These are phyloP conservation scores for Miscanthus lutarioriparius DNA, from an alignment of 176 grass and related monocot species.

Conservation along the genomic window DNA sequence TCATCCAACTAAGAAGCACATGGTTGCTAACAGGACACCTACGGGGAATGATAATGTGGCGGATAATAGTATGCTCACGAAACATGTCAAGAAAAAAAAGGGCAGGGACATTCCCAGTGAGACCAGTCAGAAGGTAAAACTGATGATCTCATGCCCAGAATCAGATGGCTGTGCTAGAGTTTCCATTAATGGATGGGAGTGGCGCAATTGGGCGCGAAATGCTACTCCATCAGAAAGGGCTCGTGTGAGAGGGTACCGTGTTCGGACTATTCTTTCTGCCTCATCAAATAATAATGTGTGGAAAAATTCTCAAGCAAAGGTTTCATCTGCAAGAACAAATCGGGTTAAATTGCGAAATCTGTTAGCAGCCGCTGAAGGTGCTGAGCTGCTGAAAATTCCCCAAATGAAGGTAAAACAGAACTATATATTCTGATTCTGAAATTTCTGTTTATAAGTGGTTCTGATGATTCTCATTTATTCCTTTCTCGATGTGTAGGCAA, in stretches of 20 bases:
- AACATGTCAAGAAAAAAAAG: slow-evolving; percentile 57
- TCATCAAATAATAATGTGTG: slow-evolving; percentile 45
- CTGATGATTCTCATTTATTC: slow-evolving; percentile 3
- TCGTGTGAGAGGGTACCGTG: slow-evolving; percentile 67
- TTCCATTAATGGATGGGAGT: slow-evolving; percentile 86
- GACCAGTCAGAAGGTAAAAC: slow-evolving; percentile 46
- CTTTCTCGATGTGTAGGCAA: slow-evolving; percentile 59
- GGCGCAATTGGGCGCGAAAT: slow-evolving; percentile 82
- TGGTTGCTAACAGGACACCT: slow-evolving; percentile 40
- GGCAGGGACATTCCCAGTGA: slow-evolving; percentile 35
- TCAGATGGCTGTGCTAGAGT: slow-evolving; percentile 85
- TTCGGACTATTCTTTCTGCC: slow-evolving; percentile 49
- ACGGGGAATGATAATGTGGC: slow-evolving; percentile 23
- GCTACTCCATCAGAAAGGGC: slow-evolving; percentile 76
- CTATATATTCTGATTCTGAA: slow-evolving; percentile 5
- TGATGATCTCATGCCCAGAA: slow-evolving; percentile 55
- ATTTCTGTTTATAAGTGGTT: slow-evolving; percentile 26
- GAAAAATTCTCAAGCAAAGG: slow-evolving; percentile 60
- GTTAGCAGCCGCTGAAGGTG: slow-evolving; percentile 74
- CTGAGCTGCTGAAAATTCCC: slow-evolving; percentile 82
- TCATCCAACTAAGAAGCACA: slow-evolving; percentile 50
- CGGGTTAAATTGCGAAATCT: slow-evolving; percentile 81
- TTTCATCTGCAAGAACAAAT: slow-evolving; percentile 87
- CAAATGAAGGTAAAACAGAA: slow-evolving; percentile 65
- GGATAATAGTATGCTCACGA: slow-evolving; percentile 23